Conservation (phyloP, 768 basidiomycete species). For the Kwoniella newhampshirensis region DNA sequence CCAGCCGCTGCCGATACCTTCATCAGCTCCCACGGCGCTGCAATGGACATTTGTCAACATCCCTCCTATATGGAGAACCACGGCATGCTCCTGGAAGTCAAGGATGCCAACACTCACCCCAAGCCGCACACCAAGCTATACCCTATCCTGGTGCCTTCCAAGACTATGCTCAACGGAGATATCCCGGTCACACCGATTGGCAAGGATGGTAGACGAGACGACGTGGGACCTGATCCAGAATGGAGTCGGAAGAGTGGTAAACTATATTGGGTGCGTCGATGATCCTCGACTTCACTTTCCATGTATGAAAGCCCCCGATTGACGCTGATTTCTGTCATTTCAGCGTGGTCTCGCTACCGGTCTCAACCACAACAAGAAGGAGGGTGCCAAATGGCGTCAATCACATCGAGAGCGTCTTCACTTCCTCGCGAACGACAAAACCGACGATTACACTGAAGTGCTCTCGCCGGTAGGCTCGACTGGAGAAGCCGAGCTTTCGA, state of each 20-base stretch:
- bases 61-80: constrained; percentile 53
- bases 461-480: constrained; percentile 44
- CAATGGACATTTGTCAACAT: constrained; percentile 54
- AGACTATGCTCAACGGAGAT: constrained; percentile 51
- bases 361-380: constrained; percentile 45
- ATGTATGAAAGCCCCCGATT: too few species aligned
- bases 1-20: constrained; percentile 50
- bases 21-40: constrained; percentile 44
- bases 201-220: constrained; percentile 48
- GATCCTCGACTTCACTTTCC: not conserved
- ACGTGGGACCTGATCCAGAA: constrained; percentile 50
- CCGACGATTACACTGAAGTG: constrained; percentile 34
- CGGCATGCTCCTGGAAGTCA: constrained; percentile 50
- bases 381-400: constrained; percentile 46
- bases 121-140: constrained; percentile 53
- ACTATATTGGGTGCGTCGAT: constrained; percentile 51
- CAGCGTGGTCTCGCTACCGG: constrained; percentile 53
- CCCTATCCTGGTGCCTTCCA: constrained; percentile 52
- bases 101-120: constrained; percentile 47
- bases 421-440: constrained; percentile 48
- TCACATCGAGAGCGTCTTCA: constrained; percentile 53
- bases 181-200: constrained; percentile 54
- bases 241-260: constrained; percentile 52
- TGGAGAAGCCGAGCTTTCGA: constrained; percentile 43
- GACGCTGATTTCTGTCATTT: constrained; percentile 1